phyloP scores from a whole-genome alignment of 2,329 filamentous ascomycete genomes.

The Pestalotiopsis sp. region DNA sequence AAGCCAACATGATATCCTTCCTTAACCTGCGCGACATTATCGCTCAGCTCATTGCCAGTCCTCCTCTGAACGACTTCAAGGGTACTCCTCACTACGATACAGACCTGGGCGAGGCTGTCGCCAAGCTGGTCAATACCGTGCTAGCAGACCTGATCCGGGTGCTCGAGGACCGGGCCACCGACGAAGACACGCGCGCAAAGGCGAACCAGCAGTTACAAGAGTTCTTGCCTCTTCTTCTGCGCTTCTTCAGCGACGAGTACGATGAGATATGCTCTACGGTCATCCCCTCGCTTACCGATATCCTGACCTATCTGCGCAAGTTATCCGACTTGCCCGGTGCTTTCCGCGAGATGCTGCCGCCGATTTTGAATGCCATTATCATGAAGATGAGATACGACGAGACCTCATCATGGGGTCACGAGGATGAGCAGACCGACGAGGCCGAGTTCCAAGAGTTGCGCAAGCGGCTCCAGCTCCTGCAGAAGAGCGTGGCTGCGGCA shows the following conservation, averaged over 20 bases:
- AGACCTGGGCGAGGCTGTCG: conserved; percentile 91
- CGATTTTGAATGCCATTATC: conserved; percentile 89
- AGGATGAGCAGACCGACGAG: conserved; percentile 94
- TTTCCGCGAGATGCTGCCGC: conserved; percentile 81
- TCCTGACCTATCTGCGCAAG: conserved; percentile 88
- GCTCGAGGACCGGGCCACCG: conserved; percentile 68
- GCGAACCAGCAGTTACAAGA: conserved; percentile 81
- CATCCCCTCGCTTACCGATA: conserved; percentile 88
- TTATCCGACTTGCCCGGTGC: conserved; percentile 71
- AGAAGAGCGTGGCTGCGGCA: conserved; percentile 89
- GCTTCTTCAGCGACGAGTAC: conserved; percentile 97
- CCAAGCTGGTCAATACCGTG: conserved; percentile 91
- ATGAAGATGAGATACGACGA: conserved; percentile 98
- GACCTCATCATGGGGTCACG: conserved; percentile 88
- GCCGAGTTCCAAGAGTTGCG: conserved; percentile 96
- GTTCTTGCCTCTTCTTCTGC: conserved; percentile 84
- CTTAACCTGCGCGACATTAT: conserved; percentile 87
- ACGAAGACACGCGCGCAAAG: conserved; percentile 67
- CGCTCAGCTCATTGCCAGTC: conserved; percentile 80
- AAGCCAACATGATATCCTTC: conserved; percentile 91
- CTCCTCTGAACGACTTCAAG: conserved; percentile 76
- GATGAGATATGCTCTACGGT: conserved; percentile 97
- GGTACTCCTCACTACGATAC: conserved; percentile 89
- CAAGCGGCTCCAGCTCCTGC: conserved; percentile 84
- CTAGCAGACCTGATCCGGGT: conserved; percentile 86